Evolutionary conservation across 345 rosid genomes (phyloP).

Genomic region (Euphorbia tirucalli): DNA sequence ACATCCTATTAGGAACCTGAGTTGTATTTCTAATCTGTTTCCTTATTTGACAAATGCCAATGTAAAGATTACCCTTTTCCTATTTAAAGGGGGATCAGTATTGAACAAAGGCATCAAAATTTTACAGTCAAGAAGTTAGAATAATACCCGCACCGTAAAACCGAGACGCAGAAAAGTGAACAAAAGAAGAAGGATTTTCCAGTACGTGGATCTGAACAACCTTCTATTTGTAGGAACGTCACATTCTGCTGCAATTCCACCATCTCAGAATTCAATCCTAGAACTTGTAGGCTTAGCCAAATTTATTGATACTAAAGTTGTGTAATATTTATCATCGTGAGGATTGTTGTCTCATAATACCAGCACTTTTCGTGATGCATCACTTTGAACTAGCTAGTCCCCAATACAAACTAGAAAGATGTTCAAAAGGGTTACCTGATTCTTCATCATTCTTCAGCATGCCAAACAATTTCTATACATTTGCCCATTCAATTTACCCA

Average conservation of each 20-base stretch:
- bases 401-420: background rate
- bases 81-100: no score
- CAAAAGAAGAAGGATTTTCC: no score
- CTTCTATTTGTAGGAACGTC: no score
- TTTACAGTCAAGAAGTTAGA: no score
- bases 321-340: background rate
- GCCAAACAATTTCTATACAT: background rate
- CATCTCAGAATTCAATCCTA: background rate
- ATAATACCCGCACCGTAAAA: no score
- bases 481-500: background rate
- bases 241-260: background rate
- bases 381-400: background rate
- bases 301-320: background rate
- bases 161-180: no score
- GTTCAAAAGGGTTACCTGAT: background rate
- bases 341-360: background rate
- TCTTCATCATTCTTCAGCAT: background rate
- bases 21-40: no score
- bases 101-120: no score
- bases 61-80: no score
- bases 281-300: background rate
- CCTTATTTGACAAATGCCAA: no score
- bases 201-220: no score
- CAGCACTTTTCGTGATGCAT: background rate
- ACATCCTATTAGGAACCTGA: no score